Conservation (phyloP, 1,139 yeast species). For the Meyerozyma guilliermondii region DNA sequence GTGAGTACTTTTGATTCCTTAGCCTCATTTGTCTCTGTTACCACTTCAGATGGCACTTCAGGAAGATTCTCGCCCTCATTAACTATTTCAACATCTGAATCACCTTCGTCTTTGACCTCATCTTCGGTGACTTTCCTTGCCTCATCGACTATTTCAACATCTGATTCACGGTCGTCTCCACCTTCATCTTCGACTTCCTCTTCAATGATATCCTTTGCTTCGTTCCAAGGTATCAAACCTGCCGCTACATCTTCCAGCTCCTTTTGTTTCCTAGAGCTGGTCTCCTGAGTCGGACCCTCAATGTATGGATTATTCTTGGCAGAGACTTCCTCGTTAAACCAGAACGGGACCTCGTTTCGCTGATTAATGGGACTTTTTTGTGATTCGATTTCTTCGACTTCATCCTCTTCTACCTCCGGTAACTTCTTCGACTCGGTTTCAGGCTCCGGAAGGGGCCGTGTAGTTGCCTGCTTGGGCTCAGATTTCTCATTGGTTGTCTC, state of each 20-base stretch:
- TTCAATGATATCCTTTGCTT: slow-evolving; percentile 29
- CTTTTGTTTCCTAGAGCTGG: background rate
- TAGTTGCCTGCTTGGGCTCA: background rate
- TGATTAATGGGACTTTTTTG: background rate
- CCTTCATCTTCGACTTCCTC: slow-evolving; percentile 9
- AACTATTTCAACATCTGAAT: no score
- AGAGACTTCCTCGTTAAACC: slow-evolving; percentile 13
- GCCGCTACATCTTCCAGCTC: slow-evolving; percentile 7
- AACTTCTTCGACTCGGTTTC: background rate
- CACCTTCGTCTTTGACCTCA: no score
- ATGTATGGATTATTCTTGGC: slow-evolving; percentile 4
- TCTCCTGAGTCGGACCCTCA: background rate
- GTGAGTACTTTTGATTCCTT: no score
- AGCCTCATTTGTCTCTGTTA: slow-evolving; percentile 6
- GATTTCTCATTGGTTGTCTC: background rate
- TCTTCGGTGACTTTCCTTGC: slow-evolving; percentile 4
- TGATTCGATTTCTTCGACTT: slow-evolving; percentile 4
- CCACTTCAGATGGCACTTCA: slow-evolving; percentile 4
- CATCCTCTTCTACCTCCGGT: background rate
- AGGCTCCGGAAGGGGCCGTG: background rate
- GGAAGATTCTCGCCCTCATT: no score
- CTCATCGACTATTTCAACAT: slow-evolving; percentile 8
- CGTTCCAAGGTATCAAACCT: slow-evolving; percentile 47
- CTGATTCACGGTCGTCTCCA: slow-evolving; percentile 8
- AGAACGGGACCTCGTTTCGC: slow-evolving; percentile 12